A percentile compares a stretch with the other conserved stretches of the same genome.
These are phyloP conservation scores for Microdochium bolleyi DNA, from an alignment of 2,329 filamentous ascomycete genomes.

Conservation along the genomic window DNA sequence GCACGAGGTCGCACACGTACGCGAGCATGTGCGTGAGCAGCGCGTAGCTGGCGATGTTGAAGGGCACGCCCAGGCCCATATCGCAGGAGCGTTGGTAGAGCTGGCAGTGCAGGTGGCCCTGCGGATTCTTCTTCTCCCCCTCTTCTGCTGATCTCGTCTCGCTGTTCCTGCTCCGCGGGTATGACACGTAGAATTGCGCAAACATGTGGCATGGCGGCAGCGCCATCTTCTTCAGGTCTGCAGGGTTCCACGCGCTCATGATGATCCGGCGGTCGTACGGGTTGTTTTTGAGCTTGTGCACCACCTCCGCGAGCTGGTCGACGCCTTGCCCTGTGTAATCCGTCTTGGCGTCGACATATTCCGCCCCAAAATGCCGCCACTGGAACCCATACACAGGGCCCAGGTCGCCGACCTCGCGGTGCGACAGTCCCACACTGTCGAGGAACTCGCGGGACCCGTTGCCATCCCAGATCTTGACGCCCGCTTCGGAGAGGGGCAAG, in stretches of 20 bases:
- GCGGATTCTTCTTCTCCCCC: constrained; percentile 24
- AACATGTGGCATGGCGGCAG: constrained; percentile 96
- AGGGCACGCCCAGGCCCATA: constrained; percentile 94
- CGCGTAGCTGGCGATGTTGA: constrained; percentile 95
- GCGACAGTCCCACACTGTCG: constrained; percentile 71
- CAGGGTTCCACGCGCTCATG: constrained; percentile 88
- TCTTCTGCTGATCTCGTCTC: constrained; percentile 54
- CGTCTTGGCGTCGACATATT: constrained; percentile 69
- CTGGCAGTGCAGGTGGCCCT: constrained; percentile 75
- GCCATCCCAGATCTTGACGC: constrained; percentile 97
- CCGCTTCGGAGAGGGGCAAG: constrained; percentile 63
- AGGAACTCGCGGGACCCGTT: constrained; percentile 89
- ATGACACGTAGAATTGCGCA: constrained; percentile 89
- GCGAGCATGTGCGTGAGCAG: constrained; percentile 93
- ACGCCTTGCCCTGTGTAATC: constrained; percentile 87
- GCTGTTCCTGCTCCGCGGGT: constrained; percentile 55
- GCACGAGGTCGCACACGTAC: constrained; percentile 73
- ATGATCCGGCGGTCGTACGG: constrained; percentile 90
- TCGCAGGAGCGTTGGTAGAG: constrained; percentile 93
- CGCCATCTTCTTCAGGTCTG: constrained; percentile 79
- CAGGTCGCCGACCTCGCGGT: constrained; percentile 81
- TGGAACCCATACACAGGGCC: constrained; percentile 98
- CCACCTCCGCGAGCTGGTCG: constrained; percentile 86
- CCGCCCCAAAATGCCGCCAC: constrained; percentile 95
- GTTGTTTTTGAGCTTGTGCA: constrained; percentile 73